A percentile compares a stretch with the other conserved stretches of the same genome.
Evolutionary conservation across 176 grass and related monocot genomes (phyloP).

Genomic region (Carex scoparia): DNA sequence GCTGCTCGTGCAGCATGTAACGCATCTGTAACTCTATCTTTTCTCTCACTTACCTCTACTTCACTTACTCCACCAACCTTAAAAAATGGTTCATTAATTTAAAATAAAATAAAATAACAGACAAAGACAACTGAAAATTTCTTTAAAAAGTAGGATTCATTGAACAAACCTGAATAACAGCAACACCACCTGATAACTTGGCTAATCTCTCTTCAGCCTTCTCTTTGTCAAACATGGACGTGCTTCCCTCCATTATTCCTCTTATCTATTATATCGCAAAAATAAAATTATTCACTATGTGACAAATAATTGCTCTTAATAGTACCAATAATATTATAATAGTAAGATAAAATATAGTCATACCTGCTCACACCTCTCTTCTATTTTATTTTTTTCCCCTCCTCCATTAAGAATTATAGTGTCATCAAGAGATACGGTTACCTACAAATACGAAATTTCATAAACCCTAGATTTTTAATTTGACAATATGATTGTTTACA

Average conservation of each 20-base stretch:
- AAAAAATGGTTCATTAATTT: conserved; percentile 21
- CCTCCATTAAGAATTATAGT: conserved; percentile 80
- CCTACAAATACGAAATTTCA: conserved; percentile 44
- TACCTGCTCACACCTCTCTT: conserved; percentile 83
- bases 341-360: conserved; percentile 5
- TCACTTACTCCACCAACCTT: conserved; percentile 91
- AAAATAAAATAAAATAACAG: background rate
- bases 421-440: conserved; percentile 84
- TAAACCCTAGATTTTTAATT: background rate
- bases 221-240: conserved; percentile 88
- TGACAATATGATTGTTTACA: conserved; percentile 14
- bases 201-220: conserved; percentile 87
- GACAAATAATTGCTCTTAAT: conserved; percentile 1
- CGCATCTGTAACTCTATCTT: conserved; percentile 94
- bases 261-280: conserved; percentile 56
- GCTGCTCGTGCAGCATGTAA: conserved; percentile 81
- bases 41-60: conserved; percentile 91
- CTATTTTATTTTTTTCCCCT: conserved; percentile 66
- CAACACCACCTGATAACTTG: conserved; percentile 92
- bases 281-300: conserved; percentile 11
- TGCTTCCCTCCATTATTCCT: conserved; percentile 66
- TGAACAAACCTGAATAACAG: conserved; percentile 68
- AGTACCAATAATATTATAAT: background rate
- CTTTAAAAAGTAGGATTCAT: conserved; percentile 10
- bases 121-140: background rate